A percentile compares a stretch with the other conserved stretches of the same genome.
Conservation (phyloP, 441 rosid species). For the Arabidopsis hybrid region DNA sequence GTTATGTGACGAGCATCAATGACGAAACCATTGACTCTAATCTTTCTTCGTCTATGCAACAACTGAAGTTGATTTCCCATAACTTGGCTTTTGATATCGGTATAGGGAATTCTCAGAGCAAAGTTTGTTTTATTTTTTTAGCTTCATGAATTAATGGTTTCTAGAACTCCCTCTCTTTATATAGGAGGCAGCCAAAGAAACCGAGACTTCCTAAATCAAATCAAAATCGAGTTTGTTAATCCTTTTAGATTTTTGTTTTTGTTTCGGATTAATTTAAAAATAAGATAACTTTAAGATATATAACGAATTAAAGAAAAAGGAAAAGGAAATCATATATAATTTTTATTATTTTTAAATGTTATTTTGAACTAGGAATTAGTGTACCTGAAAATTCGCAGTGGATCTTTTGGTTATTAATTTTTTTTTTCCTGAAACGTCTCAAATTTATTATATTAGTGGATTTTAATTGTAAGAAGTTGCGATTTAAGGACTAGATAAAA, state of each 20-base stretch:
- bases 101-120: not conserved
- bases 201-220: not conserved
- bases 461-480: not conserved
- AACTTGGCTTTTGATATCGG: not conserved
- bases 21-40: conserved; percentile 18
- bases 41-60: conserved; percentile 6
- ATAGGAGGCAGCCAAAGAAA: not conserved
- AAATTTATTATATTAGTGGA: not conserved
- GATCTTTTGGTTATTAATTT: not conserved
- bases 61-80: conserved; percentile 10
- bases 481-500: not conserved
- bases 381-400: not conserved
- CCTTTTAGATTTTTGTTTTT: not conserved
- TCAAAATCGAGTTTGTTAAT: not conserved
- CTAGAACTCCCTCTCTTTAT: not conserved
- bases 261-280: not conserved
- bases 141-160: not conserved
- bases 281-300: not conserved
- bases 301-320: not conserved
- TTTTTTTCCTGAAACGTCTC: not conserved
- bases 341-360: not conserved
- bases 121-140: not conserved
- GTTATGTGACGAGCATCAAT: not conserved
- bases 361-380: not conserved
- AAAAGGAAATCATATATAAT: not conserved